These are phyloP conservation scores for Colletotrichum karsti DNA, from an alignment of 2,329 filamentous ascomycete species.

Conservation along the genomic window DNA sequence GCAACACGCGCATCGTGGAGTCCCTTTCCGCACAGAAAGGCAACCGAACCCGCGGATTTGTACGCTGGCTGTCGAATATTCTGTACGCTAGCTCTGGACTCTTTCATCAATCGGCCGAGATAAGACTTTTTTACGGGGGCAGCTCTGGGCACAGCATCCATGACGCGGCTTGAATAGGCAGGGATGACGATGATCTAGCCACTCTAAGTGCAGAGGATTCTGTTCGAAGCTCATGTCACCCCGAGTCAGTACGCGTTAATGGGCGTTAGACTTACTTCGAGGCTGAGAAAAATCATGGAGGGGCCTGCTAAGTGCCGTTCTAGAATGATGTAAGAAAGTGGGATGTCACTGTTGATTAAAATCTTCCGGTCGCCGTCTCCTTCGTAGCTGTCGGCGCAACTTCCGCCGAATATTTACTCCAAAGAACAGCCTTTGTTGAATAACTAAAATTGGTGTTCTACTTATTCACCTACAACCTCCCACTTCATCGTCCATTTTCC, in stretches of 20 bases:
- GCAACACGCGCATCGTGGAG: background rate
- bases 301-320: background rate
- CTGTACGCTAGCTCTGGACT: too few relatives aligned
- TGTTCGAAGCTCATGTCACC: background rate
- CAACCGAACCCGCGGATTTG: background rate
- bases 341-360: background rate
- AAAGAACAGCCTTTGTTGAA: too few relatives aligned
- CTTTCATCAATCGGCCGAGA: too few relatives aligned
- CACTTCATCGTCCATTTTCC: too few relatives aligned
- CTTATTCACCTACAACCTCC: background rate
- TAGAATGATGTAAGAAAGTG: conserved; percentile 8
- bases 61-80: background rate
- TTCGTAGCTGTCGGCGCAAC: background rate
- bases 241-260: conserved; percentile 12
- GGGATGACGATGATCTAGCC: background rate
- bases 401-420: background rate
- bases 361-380: background rate
- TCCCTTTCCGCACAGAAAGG: background rate
- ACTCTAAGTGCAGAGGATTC: background rate
- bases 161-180: background rate
- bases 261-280: background rate
- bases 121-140: background rate
- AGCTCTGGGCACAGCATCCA: background rate
- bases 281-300: background rate
- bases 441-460: background rate